Evolutionary conservation across 805 yeast species (phyloP), one percentile per base, ranked within the genome.

Genomic region (Kluyveromyces starmeri): DNA sequence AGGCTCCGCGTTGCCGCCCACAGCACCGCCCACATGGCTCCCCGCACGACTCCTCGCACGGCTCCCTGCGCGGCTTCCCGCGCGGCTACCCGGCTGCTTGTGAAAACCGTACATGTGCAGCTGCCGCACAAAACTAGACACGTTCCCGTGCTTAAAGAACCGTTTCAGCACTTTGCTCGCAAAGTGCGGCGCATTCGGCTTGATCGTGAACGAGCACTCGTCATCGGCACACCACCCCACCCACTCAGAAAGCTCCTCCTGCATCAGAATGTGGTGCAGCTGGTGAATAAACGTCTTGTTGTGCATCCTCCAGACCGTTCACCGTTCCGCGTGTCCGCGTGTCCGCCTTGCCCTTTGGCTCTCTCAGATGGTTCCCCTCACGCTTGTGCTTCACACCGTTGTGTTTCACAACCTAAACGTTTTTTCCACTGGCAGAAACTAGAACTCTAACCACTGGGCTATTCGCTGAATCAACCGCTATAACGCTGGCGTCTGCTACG

Each of bases 91-190:
- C 12, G 34, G 28, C 19, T 33, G 35, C 27, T 39, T 39, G 28
- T 24, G 26, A 20, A 31, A 31, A 16, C 34, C 34, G 19, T 24
- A 31, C 34, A 31, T 89, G 64, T 89, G 95, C 29, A 88, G 65
- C 59, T 89, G 96, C 30, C 96, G 73, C 22, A 89, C 95, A 63
- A 89, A 89, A 40, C 89, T 78, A 16, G 95, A 85, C 19, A 88
- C 85, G 53, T 89, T 89, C 3, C 94, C 94, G 61, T 88, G 96
- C 55, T 89, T 89, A 67, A 89, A 88, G 55, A 83, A 86, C 30
- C 68, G 67, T n/a, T 81, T 75, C 32, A 81, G 53, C 17, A 55
- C 55, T 20, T 38, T 28, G 8, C 43, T 26, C n/a, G 50, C 36
- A 28, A 55, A 55, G 23, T 47, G 44, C 10, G 45, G 42, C 18